phyloP scores from a whole-genome alignment of 176 grass and related monocot genomes.

The Pontederia crassipes region DNA sequence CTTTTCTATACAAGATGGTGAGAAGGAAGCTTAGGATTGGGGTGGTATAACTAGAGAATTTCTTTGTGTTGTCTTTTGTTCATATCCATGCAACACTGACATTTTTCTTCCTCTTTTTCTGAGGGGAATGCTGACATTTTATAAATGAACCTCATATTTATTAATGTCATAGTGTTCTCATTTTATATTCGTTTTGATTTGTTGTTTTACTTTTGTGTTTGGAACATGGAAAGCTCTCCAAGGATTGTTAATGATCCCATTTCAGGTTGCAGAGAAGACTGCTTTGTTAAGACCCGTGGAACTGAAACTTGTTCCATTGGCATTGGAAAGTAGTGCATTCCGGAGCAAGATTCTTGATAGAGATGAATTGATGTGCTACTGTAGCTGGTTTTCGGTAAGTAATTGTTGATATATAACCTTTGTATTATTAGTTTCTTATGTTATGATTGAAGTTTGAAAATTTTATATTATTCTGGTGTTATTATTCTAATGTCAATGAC shows the following conservation, averaged over 20 bases:
- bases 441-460: not conserved
- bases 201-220: not conserved
- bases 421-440: not conserved
- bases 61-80: no score
- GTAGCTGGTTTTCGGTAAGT: slow-evolving; percentile 24
- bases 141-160: no score
- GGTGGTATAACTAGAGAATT: no score
- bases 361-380: slow-evolving; percentile 23
- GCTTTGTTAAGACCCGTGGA: slow-evolving; percentile 21
- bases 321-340: slow-evolving; percentile 24
- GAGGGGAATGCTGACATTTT: no score
- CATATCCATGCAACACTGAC: no score
- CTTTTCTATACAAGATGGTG: no score
- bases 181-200: no score
- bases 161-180: no score
- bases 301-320: slow-evolving; percentile 25
- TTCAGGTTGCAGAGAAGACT: slow-evolving; percentile 29
- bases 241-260: not conserved
- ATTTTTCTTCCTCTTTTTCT: no score
- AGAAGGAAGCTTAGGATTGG: no score
- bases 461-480: no score
- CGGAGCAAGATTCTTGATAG: slow-evolving; percentile 22
- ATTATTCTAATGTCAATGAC: no score
- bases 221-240: not conserved
- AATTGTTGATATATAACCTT: not conserved